Percentiles rank a stretch among this genome's conserved stretches.
Evolutionary conservation across 495 filamentous ascomycete species (phyloP).

Genomic region (Penicillium waksmanii): DNA sequence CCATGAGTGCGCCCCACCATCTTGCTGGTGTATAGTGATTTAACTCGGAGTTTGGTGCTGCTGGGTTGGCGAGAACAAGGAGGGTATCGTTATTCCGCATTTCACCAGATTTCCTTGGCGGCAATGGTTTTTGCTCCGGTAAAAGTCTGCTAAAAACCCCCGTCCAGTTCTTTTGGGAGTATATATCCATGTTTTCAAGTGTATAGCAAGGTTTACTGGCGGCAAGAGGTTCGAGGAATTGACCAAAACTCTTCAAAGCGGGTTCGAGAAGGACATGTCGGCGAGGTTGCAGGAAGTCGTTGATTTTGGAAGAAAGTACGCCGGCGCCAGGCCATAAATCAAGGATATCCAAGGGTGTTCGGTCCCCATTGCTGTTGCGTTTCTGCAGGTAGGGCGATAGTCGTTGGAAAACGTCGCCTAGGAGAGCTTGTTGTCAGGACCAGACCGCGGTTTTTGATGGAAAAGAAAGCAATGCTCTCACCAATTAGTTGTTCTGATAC

Average conservation of each 20-base stretch:
- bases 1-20: conserved; percentile 39
- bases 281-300: conserved; percentile 73
- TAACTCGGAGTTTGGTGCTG: conserved; percentile 32
- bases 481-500: not conserved
- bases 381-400: conserved; percentile 60
- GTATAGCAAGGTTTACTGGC: conserved; percentile 57
- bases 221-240: conserved; percentile 65
- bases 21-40: conserved; percentile 41
- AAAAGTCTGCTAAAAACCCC: conserved; percentile 46
- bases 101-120: conserved; percentile 26
- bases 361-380: conserved; percentile 45
- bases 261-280: conserved; percentile 82
- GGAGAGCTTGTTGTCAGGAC: not conserved
- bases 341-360: conserved; percentile 70
- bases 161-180: conserved; percentile 53
- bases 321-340: conserved; percentile 82
- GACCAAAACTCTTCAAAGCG: conserved; percentile 38
- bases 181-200: conserved; percentile 50
- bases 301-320: conserved; percentile 73
- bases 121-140: conserved; percentile 34
- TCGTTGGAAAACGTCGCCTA: conserved; percentile 56
- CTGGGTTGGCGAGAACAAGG: conserved; percentile 65
- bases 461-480: not conserved
- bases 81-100: conserved; percentile 64
- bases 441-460: too few species aligned